phyloP scores from a whole-genome alignment of 75 land plant species.

The Adiantum capillusveneris region DNA sequence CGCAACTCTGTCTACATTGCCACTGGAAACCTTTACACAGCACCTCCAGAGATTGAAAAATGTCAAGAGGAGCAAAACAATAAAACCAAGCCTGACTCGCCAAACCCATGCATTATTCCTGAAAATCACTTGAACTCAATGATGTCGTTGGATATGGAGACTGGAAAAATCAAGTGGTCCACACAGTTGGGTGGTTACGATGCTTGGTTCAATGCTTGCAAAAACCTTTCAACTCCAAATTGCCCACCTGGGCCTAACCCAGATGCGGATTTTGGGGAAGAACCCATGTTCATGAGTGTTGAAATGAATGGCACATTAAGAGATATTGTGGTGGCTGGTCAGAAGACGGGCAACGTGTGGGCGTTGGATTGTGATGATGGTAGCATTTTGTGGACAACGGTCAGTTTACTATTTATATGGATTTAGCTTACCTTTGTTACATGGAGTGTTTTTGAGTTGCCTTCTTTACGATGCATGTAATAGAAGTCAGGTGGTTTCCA shows the following conservation, averaged over 20 bases:
- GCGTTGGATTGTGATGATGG: constrained; percentile 40
- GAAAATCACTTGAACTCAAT: not conserved
- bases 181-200: constrained; percentile 36
- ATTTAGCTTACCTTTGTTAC: constrained; percentile 8
- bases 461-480: too few species aligned
- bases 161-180: constrained; percentile 36
- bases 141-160: constrained; percentile 6
- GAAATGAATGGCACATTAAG: too few species aligned
- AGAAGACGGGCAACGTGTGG: constrained; percentile 47
- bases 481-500: too few species aligned
- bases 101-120: constrained; percentile 25
- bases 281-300: constrained; percentile 30
- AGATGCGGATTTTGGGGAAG: constrained; percentile 52
- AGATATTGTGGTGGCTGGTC: constrained; percentile 18
- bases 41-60: constrained; percentile 19
- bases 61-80: constrained; percentile 28
- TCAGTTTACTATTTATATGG: constrained; percentile 24
- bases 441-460: too few species aligned
- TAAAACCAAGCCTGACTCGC: constrained; percentile 13
- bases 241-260: constrained; percentile 35
- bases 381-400: constrained; percentile 33
- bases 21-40: constrained; percentile 25
- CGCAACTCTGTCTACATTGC: constrained; percentile 35
- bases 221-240: constrained; percentile 15
- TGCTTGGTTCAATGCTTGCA: constrained; percentile 15